Conservation (phyloP, 1,284 basidiomycete genomes). For the Cutaneotrichosporon mucoides region DNA sequence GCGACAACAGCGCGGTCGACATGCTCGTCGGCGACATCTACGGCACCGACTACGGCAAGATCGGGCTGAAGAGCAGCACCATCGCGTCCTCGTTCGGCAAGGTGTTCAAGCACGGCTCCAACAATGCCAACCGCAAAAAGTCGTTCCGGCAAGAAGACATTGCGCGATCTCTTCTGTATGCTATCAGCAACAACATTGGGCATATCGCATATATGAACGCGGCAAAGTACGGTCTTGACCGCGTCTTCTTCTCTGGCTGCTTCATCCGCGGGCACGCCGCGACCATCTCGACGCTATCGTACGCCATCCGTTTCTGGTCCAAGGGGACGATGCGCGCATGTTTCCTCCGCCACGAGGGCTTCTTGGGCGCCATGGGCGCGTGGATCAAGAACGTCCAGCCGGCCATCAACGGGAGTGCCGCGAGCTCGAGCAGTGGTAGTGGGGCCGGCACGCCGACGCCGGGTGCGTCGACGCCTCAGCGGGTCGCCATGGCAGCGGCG, state of each 20-base stretch:
- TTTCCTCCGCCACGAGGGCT: conserved; percentile 97
- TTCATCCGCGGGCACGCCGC: conserved; percentile 98
- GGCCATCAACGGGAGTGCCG: not conserved
- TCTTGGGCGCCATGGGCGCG: conserved; percentile 88
- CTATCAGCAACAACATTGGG: conserved; percentile 98
- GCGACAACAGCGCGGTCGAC: conserved; percentile 91
- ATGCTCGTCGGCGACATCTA: conserved; percentile 99
- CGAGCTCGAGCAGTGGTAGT: not conserved
- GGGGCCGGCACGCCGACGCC: conserved; percentile 53
- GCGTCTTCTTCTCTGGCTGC: conserved; percentile 98
- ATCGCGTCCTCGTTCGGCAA: conserved; percentile 99
- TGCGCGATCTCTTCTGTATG: conserved; percentile 88
- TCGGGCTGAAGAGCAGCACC: conserved; percentile 94
- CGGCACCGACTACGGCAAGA: conserved; percentile 85
- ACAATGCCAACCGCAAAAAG: conserved; percentile 56
- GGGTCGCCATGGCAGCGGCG: not conserved
- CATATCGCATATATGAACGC: conserved; percentile 99
- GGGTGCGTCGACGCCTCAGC: conserved; percentile 25
- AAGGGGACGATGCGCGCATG: conserved; percentile 95
- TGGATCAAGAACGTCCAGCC: conserved; percentile 87
- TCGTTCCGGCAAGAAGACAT: conserved; percentile 90
- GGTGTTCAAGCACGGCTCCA: conserved; percentile 76
- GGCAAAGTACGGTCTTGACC: conserved; percentile 94
- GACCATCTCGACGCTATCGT: conserved; percentile 94
- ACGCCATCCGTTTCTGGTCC: conserved; percentile 99